Conservation (phyloP, 768 basidiomycete species). For the Trametes cinnabarina region DNA sequence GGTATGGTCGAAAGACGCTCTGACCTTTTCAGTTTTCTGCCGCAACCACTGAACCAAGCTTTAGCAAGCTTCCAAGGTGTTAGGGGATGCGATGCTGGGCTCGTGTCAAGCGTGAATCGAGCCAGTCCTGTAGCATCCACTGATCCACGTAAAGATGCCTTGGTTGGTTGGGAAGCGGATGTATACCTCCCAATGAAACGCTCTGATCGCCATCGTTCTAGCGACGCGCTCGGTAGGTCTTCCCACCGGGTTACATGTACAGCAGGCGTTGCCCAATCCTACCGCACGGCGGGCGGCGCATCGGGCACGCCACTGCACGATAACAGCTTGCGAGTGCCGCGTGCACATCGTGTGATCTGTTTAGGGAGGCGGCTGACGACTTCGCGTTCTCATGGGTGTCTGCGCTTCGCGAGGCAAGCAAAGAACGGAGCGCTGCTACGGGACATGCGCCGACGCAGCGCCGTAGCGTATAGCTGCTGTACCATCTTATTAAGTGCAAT, state of each 20-base stretch:
- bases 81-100: too few relatives aligned
- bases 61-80: too few relatives aligned
- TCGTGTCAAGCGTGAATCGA: background rate
- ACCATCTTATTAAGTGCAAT: background rate
- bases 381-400: conserved; percentile 14
- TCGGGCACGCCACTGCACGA: conserved; percentile 14
- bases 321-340: conserved; percentile 4
- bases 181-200: background rate
- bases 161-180: background rate
- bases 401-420: background rate
- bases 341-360: conserved; percentile 19
- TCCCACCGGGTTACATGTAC: conserved; percentile 5
- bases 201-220: background rate
- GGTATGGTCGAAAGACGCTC: background rate
- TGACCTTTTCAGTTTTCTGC: background rate
- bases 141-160: background rate
- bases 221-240: conserved; percentile 1
- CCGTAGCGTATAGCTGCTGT: background rate
- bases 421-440: conserved; percentile 6
- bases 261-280: conserved; percentile 12
- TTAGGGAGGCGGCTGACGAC: conserved; percentile 17
- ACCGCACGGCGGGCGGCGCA: conserved; percentile 13
- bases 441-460: background rate
- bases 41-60: too few relatives aligned
- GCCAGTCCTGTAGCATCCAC: background rate